These are phyloP conservation scores for Entomortierella chlamydospora DNA, from an alignment of 192 early-diverging fungal species.

Conservation along the genomic window DNA sequence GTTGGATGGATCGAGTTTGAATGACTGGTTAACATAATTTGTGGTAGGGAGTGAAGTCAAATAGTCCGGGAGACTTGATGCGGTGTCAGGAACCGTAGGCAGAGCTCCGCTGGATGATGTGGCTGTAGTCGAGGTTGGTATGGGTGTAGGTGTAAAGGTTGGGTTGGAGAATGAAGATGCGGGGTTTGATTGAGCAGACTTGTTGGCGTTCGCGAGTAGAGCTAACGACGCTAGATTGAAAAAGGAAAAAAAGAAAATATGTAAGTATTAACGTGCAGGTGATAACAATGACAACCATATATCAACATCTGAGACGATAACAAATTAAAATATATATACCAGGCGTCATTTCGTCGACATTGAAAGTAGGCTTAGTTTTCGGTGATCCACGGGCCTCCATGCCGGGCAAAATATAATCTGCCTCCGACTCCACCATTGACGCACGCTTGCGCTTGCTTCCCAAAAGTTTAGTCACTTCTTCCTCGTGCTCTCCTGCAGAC, in stretches of 20 bases:
- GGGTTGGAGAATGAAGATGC: not conserved
- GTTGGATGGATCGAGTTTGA: slow-evolving; percentile 31
- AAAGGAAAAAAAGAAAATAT: not conserved
- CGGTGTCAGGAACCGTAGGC: not conserved
- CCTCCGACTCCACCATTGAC: slow-evolving; percentile 31
- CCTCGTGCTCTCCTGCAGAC: slow-evolving; percentile 32
- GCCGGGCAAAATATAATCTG: slow-evolving; percentile 15
- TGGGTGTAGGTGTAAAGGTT: not conserved
- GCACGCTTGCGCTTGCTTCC: slow-evolving; percentile 47
- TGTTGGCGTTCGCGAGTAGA: slow-evolving; percentile 23
- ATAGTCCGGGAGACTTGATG: slow-evolving; percentile 6
- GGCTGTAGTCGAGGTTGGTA: not conserved
- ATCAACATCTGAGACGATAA: not conserved
- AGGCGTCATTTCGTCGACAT: slow-evolving; percentile 33
- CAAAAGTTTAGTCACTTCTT: slow-evolving; percentile 28
- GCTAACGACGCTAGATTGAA: slow-evolving; percentile 27
- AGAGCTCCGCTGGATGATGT: slow-evolving; percentile 1
- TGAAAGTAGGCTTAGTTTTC: slow-evolving; percentile 18
- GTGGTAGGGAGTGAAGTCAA: not conserved
- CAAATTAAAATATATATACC: slow-evolving; percentile 11
- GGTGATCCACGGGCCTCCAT: slow-evolving; percentile 17
- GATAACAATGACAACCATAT: not conserved
- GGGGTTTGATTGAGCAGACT: slow-evolving; percentile 12
- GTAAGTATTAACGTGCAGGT: not conserved
- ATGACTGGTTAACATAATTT: slow-evolving; percentile 13